Evolutionary conservation across 371 early-diverging fungal genomes (phyloP).

Genomic region (Mortierella sp.): DNA sequence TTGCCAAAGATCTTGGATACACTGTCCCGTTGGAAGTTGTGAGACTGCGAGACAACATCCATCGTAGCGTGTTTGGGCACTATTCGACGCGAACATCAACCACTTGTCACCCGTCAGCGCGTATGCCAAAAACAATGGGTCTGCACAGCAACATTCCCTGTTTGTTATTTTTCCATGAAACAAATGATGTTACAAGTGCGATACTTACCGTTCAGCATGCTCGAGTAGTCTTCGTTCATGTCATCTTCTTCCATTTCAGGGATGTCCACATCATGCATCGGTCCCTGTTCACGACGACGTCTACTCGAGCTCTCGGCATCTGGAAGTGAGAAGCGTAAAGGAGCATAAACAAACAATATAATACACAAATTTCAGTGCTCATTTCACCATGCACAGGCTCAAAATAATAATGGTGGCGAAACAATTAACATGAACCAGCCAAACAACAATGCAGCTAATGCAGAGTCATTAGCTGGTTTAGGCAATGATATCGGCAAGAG

Average conservation of each 20-base stretch:
- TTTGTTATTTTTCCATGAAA: not conserved
- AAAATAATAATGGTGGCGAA: constrained; percentile 8
- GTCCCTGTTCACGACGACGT: constrained; percentile 54
- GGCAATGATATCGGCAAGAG: not conserved
- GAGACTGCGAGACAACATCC: constrained; percentile 62
- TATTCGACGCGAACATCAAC: constrained; percentile 19
- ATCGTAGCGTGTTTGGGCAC: constrained; percentile 72
- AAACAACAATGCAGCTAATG: not conserved
- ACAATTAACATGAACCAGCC: not conserved
- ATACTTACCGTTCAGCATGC: constrained; percentile 46
- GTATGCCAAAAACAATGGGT: not conserved
- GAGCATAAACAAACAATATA: not conserved
- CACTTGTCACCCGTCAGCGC: not conserved
- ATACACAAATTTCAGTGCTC: not conserved
- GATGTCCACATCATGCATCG: constrained; percentile 45
- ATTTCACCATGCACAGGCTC: not conserved
- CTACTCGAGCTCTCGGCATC: constrained; percentile 19
- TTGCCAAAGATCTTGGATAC: constrained; percentile 78
- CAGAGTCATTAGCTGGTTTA: too few species aligned
- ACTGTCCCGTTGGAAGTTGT: constrained; percentile 61
- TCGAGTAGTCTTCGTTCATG: constrained; percentile 51
- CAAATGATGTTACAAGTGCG: not conserved
- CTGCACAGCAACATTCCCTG: not conserved
- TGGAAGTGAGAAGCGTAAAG: not conserved
- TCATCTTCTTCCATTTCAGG: constrained; percentile 45